phyloP scores from a whole-genome alignment of 2,329 filamentous ascomycete genomes.

The Cladosporium sp. region DNA sequence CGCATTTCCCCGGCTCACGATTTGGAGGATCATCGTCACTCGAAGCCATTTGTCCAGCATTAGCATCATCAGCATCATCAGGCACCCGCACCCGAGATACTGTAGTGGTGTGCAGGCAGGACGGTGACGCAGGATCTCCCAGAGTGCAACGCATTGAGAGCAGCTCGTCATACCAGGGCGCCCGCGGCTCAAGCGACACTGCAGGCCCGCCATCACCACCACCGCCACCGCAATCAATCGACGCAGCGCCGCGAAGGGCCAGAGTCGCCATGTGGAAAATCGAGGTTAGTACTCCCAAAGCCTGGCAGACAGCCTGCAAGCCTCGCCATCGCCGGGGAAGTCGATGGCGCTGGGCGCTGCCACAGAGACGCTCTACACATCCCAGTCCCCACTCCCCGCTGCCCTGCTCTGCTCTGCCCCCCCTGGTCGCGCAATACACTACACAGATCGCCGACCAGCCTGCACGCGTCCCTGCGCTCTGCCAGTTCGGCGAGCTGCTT shows the following conservation, averaged over 20 bases:
- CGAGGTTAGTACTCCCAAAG: not conserved
- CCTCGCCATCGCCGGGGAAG: not conserved
- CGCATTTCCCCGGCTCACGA: conserved; percentile 8
- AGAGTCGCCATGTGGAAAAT: not conserved
- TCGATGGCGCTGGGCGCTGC: not conserved
- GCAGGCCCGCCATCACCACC: not conserved
- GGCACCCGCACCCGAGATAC: not conserved
- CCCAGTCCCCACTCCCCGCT: not conserved
- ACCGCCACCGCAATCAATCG: not conserved
- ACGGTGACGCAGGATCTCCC: conserved; percentile 4
- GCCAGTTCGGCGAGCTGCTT: not conserved
- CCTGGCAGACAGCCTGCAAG: too few relatives aligned
- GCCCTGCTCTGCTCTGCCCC: not conserved
- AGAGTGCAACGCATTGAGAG: not conserved
- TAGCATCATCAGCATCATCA: conserved; percentile 3
- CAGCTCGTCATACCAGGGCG: not conserved
- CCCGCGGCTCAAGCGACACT: too few relatives aligned
- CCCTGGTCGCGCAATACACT: not conserved
- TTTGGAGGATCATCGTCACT: conserved; percentile 3
- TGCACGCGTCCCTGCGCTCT: not conserved
- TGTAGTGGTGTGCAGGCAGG: conserved; percentile 6
- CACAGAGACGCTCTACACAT: not conserved
- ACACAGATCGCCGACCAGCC: not conserved
- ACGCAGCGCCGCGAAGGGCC: not conserved
- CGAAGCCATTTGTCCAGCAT: not conserved